A percentile compares a stretch with the other conserved stretches of the same genome.
Conservation (phyloP, 2,329 filamentous ascomycete species). For the Alternaria rosae region DNA sequence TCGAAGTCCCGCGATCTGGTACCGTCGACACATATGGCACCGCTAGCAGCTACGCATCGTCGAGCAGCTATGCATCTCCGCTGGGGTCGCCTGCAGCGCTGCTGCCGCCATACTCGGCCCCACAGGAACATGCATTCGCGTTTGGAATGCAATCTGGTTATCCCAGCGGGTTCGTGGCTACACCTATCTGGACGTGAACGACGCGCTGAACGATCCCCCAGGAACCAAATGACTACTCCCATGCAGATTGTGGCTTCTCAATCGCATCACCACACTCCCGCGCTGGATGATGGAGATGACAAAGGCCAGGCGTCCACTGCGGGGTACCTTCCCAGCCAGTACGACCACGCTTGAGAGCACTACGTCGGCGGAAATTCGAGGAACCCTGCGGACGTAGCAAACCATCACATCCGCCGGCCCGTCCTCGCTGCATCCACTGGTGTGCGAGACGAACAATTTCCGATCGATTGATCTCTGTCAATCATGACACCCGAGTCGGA, state of each 20-base stretch:
- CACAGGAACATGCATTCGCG: conserved; percentile 52
- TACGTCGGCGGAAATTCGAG: not conserved
- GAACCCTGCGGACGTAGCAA: conserved; percentile 12
- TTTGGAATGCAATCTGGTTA: conserved; percentile 52
- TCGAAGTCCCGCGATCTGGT: conserved; percentile 54
- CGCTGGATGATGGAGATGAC: conserved; percentile 22
- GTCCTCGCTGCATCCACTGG: conserved; percentile 5
- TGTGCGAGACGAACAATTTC: conserved; percentile 7
- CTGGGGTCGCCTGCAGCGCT: conserved; percentile 47
- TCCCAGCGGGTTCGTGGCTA: conserved; percentile 54
- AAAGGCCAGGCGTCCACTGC: conserved; percentile 24
- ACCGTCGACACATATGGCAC: conserved; percentile 39
- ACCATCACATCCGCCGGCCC: conserved; percentile 6
- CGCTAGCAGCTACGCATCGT: conserved; percentile 38
- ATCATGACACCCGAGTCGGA: conserved; percentile 3
- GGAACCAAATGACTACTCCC: conserved; percentile 47
- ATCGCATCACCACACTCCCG: conserved; percentile 32
- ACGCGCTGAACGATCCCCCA: conserved; percentile 53
- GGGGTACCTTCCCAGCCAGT: conserved; percentile 29
- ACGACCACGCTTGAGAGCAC: conserved; percentile 25
- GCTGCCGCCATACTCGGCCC: conserved; percentile 44
- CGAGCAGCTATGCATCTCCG: conserved; percentile 48
- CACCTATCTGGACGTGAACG: conserved; percentile 53
- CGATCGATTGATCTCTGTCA: conserved; percentile 10
- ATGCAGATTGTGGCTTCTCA: conserved; percentile 31